Conservation (phyloP, 2,329 filamentous ascomycete genomes). For the Scortechinia acanthostroma region DNA sequence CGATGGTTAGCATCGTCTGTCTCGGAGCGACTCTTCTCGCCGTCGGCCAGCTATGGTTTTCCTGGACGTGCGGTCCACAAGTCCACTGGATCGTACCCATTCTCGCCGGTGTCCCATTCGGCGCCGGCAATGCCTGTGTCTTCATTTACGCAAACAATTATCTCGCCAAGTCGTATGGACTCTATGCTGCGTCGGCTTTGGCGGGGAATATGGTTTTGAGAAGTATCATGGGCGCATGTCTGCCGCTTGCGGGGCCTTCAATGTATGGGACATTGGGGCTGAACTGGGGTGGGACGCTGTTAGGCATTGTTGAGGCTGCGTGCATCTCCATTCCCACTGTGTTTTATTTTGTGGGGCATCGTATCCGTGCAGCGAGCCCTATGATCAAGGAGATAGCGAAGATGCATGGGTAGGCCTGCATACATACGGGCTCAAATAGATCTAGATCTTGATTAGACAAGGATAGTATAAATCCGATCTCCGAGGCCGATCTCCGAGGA, state of each 20-base stretch:
- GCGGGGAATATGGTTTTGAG: constrained; percentile 13
- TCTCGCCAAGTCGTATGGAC: constrained; percentile 12
- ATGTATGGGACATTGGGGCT: constrained; percentile 15
- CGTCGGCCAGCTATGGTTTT: constrained; percentile 15
- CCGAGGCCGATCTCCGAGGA: too few relatives aligned
- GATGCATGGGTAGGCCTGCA: too few relatives aligned
- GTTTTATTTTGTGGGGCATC: constrained; percentile 60
- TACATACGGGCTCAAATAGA: too few relatives aligned
- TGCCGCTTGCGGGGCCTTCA: constrained; percentile 12
- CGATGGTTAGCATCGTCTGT: constrained; percentile 14
- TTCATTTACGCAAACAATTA: constrained; percentile 15
- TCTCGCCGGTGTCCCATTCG: constrained; percentile 13
- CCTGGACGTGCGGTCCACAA: constrained; percentile 11
- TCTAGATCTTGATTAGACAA: too few relatives aligned
- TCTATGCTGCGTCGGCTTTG: constrained; percentile 15
- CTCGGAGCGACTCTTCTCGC: constrained; percentile 13
- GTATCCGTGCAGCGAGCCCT: constrained; percentile 41
- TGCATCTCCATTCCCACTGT: constrained; percentile 75
- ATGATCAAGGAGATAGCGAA: constrained; percentile 17
- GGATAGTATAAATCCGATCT: too few relatives aligned
- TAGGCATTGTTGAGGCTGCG: constrained; percentile 66
- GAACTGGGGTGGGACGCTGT: constrained; percentile 41
- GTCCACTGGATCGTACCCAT: constrained; percentile 16
- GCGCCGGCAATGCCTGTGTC: constrained; percentile 14
- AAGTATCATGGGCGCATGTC: constrained; percentile 12